Percentiles rank a stretch among this genome's conserved stretches.
phyloP scores from a whole-genome alignment of 176 grass and related monocot genomes.

The Eragrostis nindensis region DNA sequence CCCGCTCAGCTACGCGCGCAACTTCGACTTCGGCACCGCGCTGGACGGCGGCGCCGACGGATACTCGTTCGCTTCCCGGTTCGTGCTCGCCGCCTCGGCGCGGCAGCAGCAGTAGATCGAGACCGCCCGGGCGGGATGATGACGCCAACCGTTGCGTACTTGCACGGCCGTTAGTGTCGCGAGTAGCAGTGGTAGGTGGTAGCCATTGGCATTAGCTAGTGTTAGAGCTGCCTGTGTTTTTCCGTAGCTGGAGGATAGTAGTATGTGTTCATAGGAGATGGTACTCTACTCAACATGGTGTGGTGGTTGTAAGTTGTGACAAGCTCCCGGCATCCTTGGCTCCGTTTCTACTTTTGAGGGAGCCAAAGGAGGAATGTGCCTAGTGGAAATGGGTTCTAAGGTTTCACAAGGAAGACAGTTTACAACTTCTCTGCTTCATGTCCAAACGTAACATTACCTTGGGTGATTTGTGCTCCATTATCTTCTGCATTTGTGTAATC shows the following conservation, averaged over 20 bases:
- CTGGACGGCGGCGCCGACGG: conserved; percentile 53
- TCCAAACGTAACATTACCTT: too few relatives aligned
- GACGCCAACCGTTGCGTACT: too few relatives aligned
- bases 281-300: too few relatives aligned
- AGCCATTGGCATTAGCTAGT: conserved; percentile 35
- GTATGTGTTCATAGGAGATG: conserved; percentile 15
- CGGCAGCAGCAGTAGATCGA: conserved; percentile 11
- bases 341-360: background rate
- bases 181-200: background rate
- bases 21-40: conserved; percentile 76
- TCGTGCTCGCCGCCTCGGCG: conserved; percentile 42
- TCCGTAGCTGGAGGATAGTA: background rate
- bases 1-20: conserved; percentile 82
- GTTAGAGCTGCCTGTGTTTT: background rate
- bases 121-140: too few relatives aligned
- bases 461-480: background rate
- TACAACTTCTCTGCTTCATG: background rate
- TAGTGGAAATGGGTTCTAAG: conserved; percentile 5
- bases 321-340: conserved; percentile 26
- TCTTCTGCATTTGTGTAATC: background rate
- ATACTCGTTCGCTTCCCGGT: conserved; percentile 72
- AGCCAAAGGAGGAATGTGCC: conserved; percentile 5
- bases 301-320: background rate
- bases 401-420: background rate
- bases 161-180: background rate